Percentiles rank a stretch among this genome's conserved stretches.
Conservation (phyloP, 1,284 basidiomycete species). For the Rhodotorula sp. region DNA sequence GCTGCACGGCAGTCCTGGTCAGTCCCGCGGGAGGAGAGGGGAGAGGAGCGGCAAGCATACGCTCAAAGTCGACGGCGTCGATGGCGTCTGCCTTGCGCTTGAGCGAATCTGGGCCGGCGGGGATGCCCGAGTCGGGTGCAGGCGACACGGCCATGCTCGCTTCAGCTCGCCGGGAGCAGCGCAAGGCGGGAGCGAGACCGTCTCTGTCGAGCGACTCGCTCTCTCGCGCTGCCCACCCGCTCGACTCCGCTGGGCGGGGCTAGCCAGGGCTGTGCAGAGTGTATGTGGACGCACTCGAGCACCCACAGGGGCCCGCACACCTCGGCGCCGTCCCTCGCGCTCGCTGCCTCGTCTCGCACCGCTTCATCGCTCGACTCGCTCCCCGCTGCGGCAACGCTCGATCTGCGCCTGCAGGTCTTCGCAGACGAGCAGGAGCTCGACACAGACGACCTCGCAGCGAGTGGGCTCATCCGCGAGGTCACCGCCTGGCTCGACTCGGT, state of each 20-base stretch:
- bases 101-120: constrained; percentile 8
- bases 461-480: constrained; percentile 12
- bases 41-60: neutral
- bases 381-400: constrained; percentile 1
- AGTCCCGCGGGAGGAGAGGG: neutral
- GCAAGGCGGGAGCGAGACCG: too few relatives aligned
- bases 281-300: neutral
- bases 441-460: neutral
- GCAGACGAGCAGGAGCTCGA: neutral
- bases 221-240: too few relatives aligned
- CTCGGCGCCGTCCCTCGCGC: neutral
- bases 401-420: neutral
- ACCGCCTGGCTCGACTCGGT: constrained; percentile 19
- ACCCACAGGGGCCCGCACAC: neutral
- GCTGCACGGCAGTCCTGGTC: constrained; percentile 5
- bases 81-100: constrained; percentile 35
- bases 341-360: neutral
- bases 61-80: constrained; percentile 30
- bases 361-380: neutral
- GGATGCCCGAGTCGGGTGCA: neutral
- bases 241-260: neutral
- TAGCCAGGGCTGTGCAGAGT: neutral
- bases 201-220: too few relatives aligned
- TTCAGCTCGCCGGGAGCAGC: neutral
- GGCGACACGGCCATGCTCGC: neutral